These are phyloP conservation scores for Sonneratia alba DNA, from an alignment of 345 rosid species.

Conservation along the genomic window DNA sequence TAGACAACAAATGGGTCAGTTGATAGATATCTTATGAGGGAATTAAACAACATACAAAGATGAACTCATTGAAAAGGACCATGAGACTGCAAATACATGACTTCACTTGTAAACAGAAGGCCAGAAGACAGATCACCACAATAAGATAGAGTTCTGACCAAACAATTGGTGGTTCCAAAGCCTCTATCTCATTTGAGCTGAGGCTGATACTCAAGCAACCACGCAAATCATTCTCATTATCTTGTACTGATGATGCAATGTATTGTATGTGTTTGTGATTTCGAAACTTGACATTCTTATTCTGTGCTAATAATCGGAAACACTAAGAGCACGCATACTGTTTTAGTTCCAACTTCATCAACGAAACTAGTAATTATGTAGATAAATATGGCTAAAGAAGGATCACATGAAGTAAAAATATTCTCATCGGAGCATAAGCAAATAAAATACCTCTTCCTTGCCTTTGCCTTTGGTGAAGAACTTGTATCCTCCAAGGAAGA, in stretches of 20 bases:
- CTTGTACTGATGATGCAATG: background rate
- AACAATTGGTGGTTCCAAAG: background rate
- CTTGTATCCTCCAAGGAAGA: conserved; percentile 50
- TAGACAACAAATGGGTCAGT: conserved; percentile 3
- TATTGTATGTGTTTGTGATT: background rate
- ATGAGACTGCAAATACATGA: background rate
- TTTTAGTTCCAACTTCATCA: no score
- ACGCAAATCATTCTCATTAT: background rate
- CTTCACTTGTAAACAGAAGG: background rate
- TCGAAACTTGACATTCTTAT: background rate
- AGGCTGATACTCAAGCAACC: background rate
- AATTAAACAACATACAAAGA: background rate
- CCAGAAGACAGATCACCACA: background rate
- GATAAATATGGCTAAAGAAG: background rate
- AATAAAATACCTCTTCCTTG: conserved; percentile 40
- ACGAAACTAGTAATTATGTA: no score
- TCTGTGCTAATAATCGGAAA: background rate
- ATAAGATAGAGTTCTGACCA: background rate
- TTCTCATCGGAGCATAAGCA: background rate
- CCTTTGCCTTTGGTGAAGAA: conserved; percentile 43
- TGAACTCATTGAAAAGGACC: no score
- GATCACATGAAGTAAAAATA: background rate
- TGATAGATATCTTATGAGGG: background rate
- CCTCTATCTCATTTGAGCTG: background rate
- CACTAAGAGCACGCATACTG: background rate